Conservation (phyloP, 1,284 basidiomycete species). For the Ceratobasidium sp. region DNA sequence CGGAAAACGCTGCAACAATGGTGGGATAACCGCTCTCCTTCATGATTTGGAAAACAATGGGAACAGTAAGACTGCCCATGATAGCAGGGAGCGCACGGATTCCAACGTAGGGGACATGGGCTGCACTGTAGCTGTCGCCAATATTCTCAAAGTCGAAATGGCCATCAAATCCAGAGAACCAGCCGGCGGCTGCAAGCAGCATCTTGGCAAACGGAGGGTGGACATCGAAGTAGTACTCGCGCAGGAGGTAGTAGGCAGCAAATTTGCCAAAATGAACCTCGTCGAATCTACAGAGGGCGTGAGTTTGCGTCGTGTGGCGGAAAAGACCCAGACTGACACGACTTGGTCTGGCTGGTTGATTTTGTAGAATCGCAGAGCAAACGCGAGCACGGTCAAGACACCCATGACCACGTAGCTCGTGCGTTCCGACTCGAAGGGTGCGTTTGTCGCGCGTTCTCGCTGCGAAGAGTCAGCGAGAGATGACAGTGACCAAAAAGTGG, state of each 20-base stretch:
- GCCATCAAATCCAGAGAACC: conserved; percentile 97
- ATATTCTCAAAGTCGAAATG: conserved; percentile 94
- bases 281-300: conserved; percentile 76
- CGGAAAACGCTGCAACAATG: conserved; percentile 88
- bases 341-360: conserved; percentile 94
- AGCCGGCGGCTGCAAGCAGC: conserved; percentile 90
- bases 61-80: conserved; percentile 88
- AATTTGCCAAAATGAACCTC: conserved; percentile 98
- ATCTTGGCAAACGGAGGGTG: conserved; percentile 97
- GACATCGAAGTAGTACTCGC: conserved; percentile 99
- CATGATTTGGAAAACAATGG: conserved; percentile 96
- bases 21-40: conserved; percentile 96
- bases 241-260: conserved; percentile 87
- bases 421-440: conserved; percentile 45
- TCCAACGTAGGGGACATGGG: conserved; percentile 93
- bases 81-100: conserved; percentile 93
- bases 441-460: conserved; percentile 37
- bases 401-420: conserved; percentile 50
- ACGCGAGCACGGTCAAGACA: conserved; percentile 76
- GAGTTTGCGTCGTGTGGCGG: neutral
- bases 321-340: conserved; percentile 71
- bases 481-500: neutral
- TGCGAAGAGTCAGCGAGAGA: neutral
- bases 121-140: conserved; percentile 88
- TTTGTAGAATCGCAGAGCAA: conserved; percentile 89